Base-by-base conservation (phyloP, 768 basidiomycete genomes). In the Amanita rubescens region DNA sequence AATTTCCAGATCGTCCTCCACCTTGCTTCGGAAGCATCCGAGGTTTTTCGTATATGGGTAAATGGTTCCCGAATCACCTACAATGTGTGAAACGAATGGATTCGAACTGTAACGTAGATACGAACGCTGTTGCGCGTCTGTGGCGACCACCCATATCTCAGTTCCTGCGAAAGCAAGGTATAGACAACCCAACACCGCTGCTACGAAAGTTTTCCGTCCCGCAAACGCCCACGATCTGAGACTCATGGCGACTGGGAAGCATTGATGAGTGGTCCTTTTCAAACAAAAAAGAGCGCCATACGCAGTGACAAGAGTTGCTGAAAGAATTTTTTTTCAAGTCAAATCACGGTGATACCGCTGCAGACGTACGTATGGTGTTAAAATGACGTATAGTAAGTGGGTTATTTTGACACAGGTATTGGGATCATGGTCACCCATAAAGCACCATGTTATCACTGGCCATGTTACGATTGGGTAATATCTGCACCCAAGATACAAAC, bases 171-270 rank as follows among this genome's bases (percentile, higher is more conserved):
- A 51, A 12, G 56, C 39, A 5, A 55, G 30, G 47, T 60, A 65
- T 27, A 60, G 47, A 9, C 48, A n/a, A 8, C 51, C 20, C 12
- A 67, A 58, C 12, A 55, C 27, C 3, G 41, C 14, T 10, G 62
- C 48, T 2, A 59, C 45, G 12, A 22, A 15, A 12, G 33, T 54
- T 19, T 49, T 59, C 24, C 60, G 50, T 20, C 64, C 66, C 9
- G 66, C 61, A 47, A 67, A 67, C 2, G 64, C 66, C 57, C 64
- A 64, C 5, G 64, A 60, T 12, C 66, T 53, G 25, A 59, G 56
- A 10, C 62, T 22, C 52, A 65, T 58, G 2, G 64, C 64, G 19
- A 61, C 65, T 66, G 20, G n/a, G 11, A 55, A 30, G 22, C 59
- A 33, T 62, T 53, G 41, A 49, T 38, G 9, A 62, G 41, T 58